phyloP scores from a whole-genome alignment of 2,329 filamentous ascomycete genomes.

The Claviceps monticola region DNA sequence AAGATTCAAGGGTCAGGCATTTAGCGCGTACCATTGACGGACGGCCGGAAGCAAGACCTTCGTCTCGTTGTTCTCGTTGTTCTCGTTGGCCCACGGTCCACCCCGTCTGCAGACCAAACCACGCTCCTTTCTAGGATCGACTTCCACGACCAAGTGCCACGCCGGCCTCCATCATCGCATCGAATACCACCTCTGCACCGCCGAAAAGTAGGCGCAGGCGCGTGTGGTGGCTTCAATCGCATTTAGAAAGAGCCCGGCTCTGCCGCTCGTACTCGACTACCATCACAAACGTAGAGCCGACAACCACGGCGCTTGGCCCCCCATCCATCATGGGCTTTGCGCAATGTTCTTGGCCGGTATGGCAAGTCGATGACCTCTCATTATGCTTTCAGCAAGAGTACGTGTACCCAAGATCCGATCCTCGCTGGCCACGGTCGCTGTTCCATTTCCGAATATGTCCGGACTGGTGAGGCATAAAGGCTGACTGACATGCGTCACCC shows the following conservation, averaged over 20 bases:
- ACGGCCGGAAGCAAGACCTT: background rate
- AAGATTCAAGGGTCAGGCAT: too few relatives aligned
- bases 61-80: background rate
- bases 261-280: background rate
- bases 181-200: conserved; percentile 1
- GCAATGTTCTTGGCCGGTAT: conserved; percentile 43
- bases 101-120: background rate
- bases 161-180: background rate
- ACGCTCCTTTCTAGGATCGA: background rate
- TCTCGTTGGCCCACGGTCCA: background rate
- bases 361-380: conserved; percentile 50
- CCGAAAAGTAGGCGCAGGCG: background rate
- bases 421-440: background rate
- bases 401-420: conserved; percentile 19
- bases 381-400: conserved; percentile 55
- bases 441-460: background rate
- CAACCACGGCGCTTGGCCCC: conserved; percentile 6
- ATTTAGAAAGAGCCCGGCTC: background rate
- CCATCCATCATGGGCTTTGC: conserved; percentile 31
- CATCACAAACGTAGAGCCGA: background rate
- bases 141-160: background rate
- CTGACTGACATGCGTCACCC: background rate
- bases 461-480: background rate
- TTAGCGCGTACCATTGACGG: too few relatives aligned
- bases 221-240: background rate